These are phyloP conservation scores for Dactylis glomerata DNA, from an alignment of 176 grass and related monocot species.

Conservation along the genomic window DNA sequence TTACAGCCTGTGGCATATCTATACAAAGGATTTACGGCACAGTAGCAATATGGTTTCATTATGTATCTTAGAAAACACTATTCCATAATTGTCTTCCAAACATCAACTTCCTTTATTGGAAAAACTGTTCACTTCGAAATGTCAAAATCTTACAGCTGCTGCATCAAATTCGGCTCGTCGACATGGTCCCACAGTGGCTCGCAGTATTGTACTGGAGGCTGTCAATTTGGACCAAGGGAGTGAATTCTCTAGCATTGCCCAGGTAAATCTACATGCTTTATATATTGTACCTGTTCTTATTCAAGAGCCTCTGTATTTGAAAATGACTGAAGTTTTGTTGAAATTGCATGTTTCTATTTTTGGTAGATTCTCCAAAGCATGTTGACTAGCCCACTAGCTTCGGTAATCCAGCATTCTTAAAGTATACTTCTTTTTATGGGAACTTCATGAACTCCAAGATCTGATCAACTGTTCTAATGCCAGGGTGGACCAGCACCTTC, in stretches of 20 bases:
- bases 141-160: constrained; percentile 38
- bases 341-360: constrained; percentile 34
- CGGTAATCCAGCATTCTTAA: constrained; percentile 45
- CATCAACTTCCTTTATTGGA: no score
- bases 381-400: constrained; percentile 38
- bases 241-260: constrained; percentile 55
- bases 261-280: constrained; percentile 46
- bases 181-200: constrained; percentile 49
- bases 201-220: constrained; percentile 91
- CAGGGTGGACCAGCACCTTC: constrained; percentile 50
- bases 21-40: neutral
- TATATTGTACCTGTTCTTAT: neutral
- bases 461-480: constrained; percentile 32
- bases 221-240: constrained; percentile 78
- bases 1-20: constrained; percentile 3
- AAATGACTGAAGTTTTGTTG: constrained; percentile 20
- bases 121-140: constrained; percentile 23
- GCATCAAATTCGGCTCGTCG: constrained; percentile 42
- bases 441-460: constrained; percentile 30
- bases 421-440: constrained; percentile 31
- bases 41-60: neutral
- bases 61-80: neutral
- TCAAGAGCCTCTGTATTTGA: constrained; percentile 22
- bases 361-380: constrained; percentile 78
- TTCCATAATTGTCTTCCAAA: no score